Base-by-base conservation (phyloP, 73 alveolate species). In the Symbiodinium natans region DNA sequence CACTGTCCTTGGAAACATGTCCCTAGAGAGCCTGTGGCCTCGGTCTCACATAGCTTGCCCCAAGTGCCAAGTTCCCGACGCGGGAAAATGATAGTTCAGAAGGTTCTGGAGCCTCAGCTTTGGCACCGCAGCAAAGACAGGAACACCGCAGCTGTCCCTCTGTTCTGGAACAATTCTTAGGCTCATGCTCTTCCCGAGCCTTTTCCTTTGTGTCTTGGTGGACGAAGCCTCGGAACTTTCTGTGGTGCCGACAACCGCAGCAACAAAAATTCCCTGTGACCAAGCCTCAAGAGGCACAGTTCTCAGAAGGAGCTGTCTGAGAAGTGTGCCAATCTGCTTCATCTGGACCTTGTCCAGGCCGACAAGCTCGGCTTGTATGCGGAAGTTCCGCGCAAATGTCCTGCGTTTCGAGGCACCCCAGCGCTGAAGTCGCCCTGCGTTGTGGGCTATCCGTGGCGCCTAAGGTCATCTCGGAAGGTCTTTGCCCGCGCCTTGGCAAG, bases 401-500 rank as follows among this genome's bases (percentile, higher is more conserved):
- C 97, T 89, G 48, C 41, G 43, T n/a, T n/a, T n/a, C n/a, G n/a
- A n/a, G n/a, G n/a, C n/a, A n/a, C n/a, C n/a, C n/a, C n/a, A n/a
- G n/a, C n/a, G n/a, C n/a, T n/a, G n/a, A n/a, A n/a, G n/a, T n/a
- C n/a, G 97, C 71, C 84, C 97, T 89, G 48, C 41, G 43, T 46
- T 46, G 59, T 46, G 59, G 13, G n/a, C n/a, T 13, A 46, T 46
- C 59, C 39, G 40, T 13, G 48, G 29, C 75, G 48, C 97, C 97
- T 90, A 52, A 90, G 48, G 80, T 90, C 97, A 36, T 90, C 97
- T 31, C 48, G 87, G 80, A 90, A 90, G 97, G 97, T 71, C 97
- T 90, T 68, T 40, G 97, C 97, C 54, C 80, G 39, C 97, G 39
- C 97, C 97, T 90, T 19, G 71, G 52, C 29, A 2, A 0, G 77